These are phyloP conservation scores for Rhizophlyctis rosea DNA, from an alignment of 192 early-diverging fungal genomes.

Conservation along the genomic window DNA sequence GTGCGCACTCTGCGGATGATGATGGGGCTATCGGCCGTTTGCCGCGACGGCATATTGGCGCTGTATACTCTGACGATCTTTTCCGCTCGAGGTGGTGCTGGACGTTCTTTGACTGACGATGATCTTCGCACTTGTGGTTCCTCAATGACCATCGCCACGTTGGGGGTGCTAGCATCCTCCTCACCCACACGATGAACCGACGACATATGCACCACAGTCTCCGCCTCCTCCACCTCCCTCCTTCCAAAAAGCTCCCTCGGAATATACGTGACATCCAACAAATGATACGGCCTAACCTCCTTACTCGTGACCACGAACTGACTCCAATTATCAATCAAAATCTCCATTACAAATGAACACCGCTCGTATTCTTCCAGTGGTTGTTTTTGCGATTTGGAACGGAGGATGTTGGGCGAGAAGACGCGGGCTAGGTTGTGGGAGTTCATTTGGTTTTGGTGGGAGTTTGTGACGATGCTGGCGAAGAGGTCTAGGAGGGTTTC, in stretches of 20 bases:
- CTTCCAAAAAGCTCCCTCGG: neutral
- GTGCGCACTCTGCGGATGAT: neutral
- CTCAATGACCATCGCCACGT: too few relatives aligned
- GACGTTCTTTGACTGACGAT: too few relatives aligned
- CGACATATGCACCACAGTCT: too few relatives aligned
- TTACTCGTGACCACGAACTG: conserved; percentile 33
- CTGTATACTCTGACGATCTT: too few relatives aligned
- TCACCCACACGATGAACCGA: too few relatives aligned
- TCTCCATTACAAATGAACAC: conserved; percentile 41
- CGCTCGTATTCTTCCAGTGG: conserved; percentile 46
- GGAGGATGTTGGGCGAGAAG: conserved; percentile 46
- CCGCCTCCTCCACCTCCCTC: too few relatives aligned
- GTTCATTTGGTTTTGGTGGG: conserved; percentile 45
- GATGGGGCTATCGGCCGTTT: too few relatives aligned
- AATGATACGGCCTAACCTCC: conserved; percentile 34
- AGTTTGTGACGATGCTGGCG: conserved; percentile 18
- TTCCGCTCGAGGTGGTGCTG: too few relatives aligned
- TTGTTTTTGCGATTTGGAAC: conserved; percentile 37
- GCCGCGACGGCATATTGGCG: too few relatives aligned
- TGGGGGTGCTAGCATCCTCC: too few relatives aligned
- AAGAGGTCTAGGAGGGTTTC: conserved; percentile 45
- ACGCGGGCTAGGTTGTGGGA: conserved; percentile 42
- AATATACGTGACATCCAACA: conserved; percentile 35
- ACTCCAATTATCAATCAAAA: conserved; percentile 37
- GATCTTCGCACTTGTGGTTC: too few relatives aligned